Evolutionary conservation across 129 eudicot genomes (phyloP).

Genomic region (Arctium minus): DNA sequence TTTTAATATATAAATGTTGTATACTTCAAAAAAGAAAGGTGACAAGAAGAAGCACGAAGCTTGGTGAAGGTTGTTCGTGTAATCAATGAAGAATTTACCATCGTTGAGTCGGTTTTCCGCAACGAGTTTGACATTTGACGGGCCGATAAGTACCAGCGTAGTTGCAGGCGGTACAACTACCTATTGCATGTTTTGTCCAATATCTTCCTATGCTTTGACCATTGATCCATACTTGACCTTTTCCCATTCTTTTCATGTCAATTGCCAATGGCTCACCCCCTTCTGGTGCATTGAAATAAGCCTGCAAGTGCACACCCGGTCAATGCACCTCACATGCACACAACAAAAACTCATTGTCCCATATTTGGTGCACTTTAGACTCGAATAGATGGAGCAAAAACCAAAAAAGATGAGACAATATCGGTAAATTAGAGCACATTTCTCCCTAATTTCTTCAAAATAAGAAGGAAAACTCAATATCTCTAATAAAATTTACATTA

Average conservation of each 20-base stretch:
- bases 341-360: neutral
- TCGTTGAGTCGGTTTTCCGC: slow-evolving; percentile 88
- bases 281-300: slow-evolving; percentile 73
- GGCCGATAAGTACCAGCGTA: slow-evolving; percentile 66
- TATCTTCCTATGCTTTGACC: slow-evolving; percentile 90
- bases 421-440: too few relatives aligned
- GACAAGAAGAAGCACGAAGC: neutral
- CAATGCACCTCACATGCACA: neutral
- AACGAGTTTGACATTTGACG: slow-evolving; percentile 69
- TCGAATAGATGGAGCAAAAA: too few relatives aligned
- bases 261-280: slow-evolving; percentile 77
- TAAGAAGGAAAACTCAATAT: too few relatives aligned
- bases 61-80: neutral
- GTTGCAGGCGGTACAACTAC: slow-evolving; percentile 56
- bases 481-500: neutral
- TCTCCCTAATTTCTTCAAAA: too few relatives aligned
- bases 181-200: slow-evolving; percentile 68
- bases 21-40: neutral
- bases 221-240: slow-evolving; percentile 91
- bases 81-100: slow-evolving; percentile 42
- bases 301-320: slow-evolving; percentile 37
- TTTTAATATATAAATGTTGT: neutral
- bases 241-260: slow-evolving; percentile 81
- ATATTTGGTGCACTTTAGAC: too few relatives aligned
- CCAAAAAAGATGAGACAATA: too few relatives aligned